Percentiles rank a stretch among this genome's conserved stretches.
These are phyloP conservation scores for Aspergillus floridensis DNA, from an alignment of 2,329 filamentous ascomycete genomes.

Conservation along the genomic window DNA sequence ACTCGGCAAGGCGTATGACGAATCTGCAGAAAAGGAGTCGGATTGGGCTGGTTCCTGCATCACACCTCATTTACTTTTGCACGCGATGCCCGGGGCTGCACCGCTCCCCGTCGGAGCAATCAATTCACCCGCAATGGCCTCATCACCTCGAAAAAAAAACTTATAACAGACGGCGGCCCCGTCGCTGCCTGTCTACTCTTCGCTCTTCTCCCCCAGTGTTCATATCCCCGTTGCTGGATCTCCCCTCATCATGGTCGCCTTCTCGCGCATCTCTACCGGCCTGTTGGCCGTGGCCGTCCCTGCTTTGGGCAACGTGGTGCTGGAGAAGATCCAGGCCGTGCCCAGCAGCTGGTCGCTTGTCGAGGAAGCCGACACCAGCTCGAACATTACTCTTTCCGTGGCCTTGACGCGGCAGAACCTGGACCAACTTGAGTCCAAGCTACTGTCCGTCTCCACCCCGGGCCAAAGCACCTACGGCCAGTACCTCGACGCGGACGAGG, in stretches of 20 bases:
- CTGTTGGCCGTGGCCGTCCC: not conserved
- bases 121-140: not conserved
- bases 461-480: conserved; percentile 49
- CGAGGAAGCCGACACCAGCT: conserved; percentile 14
- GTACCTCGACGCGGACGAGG: conserved; percentile 46
- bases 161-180: not conserved
- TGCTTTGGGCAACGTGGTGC: not conserved
- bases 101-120: not conserved
- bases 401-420: conserved; percentile 28
- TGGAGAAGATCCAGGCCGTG: not conserved
- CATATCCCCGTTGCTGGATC: not conserved
- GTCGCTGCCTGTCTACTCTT: not conserved
- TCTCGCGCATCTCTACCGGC: not conserved
- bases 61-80: not conserved
- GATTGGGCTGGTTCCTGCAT: not conserved
- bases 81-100: not conserved
- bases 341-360: conserved; percentile 2
- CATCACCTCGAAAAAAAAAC: not conserved
- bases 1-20: not conserved
- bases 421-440: conserved; percentile 39
- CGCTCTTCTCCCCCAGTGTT: not conserved
- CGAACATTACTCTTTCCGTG: conserved; percentile 21
- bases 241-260: not conserved
- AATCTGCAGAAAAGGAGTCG: not conserved
- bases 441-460: conserved; percentile 48